These are phyloP conservation scores for Cyberlindnera euphorbiiphila DNA, from an alignment of 805 yeast species.

Conservation along the genomic window DNA sequence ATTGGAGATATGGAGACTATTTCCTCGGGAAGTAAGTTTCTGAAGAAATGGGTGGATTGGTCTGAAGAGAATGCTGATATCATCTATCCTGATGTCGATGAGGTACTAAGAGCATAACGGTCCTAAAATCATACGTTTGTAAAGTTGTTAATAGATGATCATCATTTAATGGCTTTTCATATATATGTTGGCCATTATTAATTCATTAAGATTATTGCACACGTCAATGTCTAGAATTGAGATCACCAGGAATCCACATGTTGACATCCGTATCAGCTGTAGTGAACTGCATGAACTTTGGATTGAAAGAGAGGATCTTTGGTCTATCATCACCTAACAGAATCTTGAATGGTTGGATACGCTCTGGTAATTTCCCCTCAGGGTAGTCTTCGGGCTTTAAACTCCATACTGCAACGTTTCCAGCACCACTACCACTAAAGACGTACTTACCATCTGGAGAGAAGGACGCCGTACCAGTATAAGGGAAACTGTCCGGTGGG, in stretches of 20 bases:
- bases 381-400: constrained; percentile 41
- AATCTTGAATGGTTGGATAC: constrained; percentile 18
- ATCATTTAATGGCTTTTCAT: too few species aligned
- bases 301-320: constrained; percentile 38
- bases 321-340: constrained; percentile 33
- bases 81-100: constrained; percentile 48
- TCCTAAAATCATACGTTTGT: neutral
- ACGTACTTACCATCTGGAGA: constrained; percentile 67
- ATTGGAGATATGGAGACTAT: constrained; percentile 83
- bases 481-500: constrained; percentile 40
- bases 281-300: constrained; percentile 31
- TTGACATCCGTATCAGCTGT: constrained; percentile 22
- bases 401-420: constrained; percentile 38
- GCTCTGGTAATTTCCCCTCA: constrained; percentile 27
- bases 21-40: constrained; percentile 36
- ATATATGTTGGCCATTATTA: constrained; percentile 1
- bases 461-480: constrained; percentile 54
- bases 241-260: constrained; percentile 25
- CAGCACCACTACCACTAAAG: constrained; percentile 56
- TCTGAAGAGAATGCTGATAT: constrained; percentile 64
- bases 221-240: too few species aligned
- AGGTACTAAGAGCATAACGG: constrained; percentile 21
- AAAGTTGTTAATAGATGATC: too few species aligned
- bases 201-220: too few species aligned
- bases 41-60: constrained; percentile 66